Percentiles rank a stretch among this genome's conserved stretches.
Conservation (phyloP, 176 grass and related monocot species). For the Poa annua region DNA sequence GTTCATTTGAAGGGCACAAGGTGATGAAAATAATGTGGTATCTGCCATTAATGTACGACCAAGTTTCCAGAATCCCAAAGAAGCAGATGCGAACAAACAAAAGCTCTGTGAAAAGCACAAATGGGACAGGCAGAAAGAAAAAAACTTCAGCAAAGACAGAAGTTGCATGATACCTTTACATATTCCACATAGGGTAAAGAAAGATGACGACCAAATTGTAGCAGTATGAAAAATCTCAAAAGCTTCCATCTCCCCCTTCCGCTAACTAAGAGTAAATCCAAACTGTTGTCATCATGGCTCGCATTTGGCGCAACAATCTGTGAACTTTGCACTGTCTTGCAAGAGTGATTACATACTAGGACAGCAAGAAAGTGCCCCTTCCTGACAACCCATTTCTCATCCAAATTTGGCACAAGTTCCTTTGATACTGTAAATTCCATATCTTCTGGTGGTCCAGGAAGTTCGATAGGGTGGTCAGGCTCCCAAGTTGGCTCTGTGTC, state of each 20-base stretch:
- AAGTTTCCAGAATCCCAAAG: neutral
- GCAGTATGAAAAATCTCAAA: constrained; percentile 85
- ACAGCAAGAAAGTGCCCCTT: constrained; percentile 94
- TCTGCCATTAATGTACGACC: neutral
- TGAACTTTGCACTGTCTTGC: constrained; percentile 95
- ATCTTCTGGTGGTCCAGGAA: constrained; percentile 53
- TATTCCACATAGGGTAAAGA: constrained; percentile 95
- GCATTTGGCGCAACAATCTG: constrained; percentile 90
- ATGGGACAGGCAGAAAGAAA: constrained; percentile 25
- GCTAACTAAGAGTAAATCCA: constrained; percentile 88
- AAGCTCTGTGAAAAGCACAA: constrained; percentile 14
- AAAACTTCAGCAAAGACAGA: constrained; percentile 25
- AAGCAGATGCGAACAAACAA: constrained; percentile 6
- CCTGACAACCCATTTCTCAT: constrained; percentile 93
- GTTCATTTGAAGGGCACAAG: constrained; percentile 3
- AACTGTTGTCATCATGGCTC: constrained; percentile 83
- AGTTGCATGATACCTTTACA: constrained; percentile 71
- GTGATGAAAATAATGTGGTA: constrained; percentile 15
- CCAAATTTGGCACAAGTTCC: constrained; percentile 91
- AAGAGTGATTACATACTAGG: constrained; percentile 95
- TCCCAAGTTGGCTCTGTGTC: constrained; percentile 68
- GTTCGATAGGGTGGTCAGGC: constrained; percentile 69
- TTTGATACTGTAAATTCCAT: constrained; percentile 48
- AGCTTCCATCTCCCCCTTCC: constrained; percentile 89
- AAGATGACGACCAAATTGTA: constrained; percentile 91